A percentile compares a stretch with the other conserved stretches of the same genome.
Evolutionary conservation across 2,329 filamentous ascomycete genomes (phyloP).

Genomic region (Fusarium chaquense): DNA sequence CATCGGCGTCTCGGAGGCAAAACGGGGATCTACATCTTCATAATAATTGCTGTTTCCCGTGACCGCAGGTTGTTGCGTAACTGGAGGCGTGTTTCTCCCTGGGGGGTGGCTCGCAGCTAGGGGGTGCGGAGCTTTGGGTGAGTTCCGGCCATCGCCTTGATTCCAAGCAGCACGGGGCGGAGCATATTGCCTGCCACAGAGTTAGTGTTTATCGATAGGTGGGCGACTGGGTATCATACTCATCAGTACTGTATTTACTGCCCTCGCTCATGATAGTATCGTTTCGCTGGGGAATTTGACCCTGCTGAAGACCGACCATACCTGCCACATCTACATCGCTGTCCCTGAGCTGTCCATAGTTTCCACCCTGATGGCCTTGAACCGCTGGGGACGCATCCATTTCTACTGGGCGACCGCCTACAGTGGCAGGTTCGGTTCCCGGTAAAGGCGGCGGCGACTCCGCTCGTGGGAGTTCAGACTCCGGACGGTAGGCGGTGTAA

Average conservation of each 20-base stretch:
- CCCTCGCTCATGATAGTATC: constrained; percentile 71
- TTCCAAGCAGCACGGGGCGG: constrained; percentile 70
- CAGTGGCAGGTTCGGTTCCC: constrained; percentile 55
- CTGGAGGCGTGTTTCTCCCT: constrained; percentile 52
- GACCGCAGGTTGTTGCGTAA: constrained; percentile 43
- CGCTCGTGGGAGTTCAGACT: constrained; percentile 66
- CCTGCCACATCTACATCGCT: constrained; percentile 79
- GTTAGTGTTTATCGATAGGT: background rate
- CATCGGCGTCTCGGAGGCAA: constrained; percentile 65
- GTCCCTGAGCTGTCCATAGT: constrained; percentile 65
- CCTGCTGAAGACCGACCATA: constrained; percentile 78
- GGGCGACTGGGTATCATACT: constrained; percentile 62
- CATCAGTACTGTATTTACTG: constrained; percentile 78
- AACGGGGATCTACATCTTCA: constrained; percentile 92
- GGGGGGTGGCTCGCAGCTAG: constrained; percentile 54
- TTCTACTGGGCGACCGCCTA: constrained; percentile 76
- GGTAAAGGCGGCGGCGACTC: constrained; percentile 74
- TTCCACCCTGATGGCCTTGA: constrained; percentile 57
- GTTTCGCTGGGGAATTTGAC: constrained; percentile 55
- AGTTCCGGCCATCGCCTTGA: constrained; percentile 57
- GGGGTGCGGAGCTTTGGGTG: constrained; percentile 61
- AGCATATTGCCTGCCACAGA: constrained; percentile 60
- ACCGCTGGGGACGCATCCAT: constrained; percentile 77
- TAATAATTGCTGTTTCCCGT: constrained; percentile 72
- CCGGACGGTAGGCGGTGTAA: constrained; percentile 60